Evolutionary conservation across 108 stramenopile genomes (phyloP), one percentile per base, ranked within the genome.

Genomic region (Pseudonitzschia multiseries): DNA sequence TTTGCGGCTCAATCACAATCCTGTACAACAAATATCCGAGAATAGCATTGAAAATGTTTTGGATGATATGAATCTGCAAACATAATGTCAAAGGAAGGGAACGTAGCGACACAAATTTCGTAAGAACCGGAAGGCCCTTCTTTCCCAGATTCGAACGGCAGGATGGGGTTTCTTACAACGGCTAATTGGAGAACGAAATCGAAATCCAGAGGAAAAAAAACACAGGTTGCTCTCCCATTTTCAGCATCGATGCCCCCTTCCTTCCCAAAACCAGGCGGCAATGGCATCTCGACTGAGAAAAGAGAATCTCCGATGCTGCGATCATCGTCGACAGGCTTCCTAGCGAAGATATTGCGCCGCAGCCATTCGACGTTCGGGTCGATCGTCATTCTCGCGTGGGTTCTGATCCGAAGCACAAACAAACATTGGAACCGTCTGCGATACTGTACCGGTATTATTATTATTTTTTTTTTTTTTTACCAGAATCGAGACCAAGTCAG

Each of bases 1-100:
- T 12, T 1, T 62, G 32, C 0, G 61, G 32, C 18, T 62, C 33
- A 20, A 62, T 20, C 36, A 62, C n/a, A 15, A 62, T 40, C 41
- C 40, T 62, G 36, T 40, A 62, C 32, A 62, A 0, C 15, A 62
- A 62, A 18, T 8, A 62, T 33, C 61, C 61, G 0, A 62, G 21
- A n/a, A 62, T n/a, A 12, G 61, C 61, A 62, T 62, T 62, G 61
- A 62, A 62, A 29, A 62, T 31, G 36, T 8, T 62, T 40, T 62
- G 61, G 15, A 62, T 20, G 8, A 62, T 2, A 0, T 36, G 4
- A 40, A 42, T 62, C 32, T 48, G 46, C 10, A 6, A 9, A 9
- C 6, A 9, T 10, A 14, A 48, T 48, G 9, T 1, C 1, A 48
- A 18, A 8, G 9, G 13, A 48, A 48, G 12, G 1, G 46, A 5